These are phyloP conservation scores for Cucurbita moschata DNA, from an alignment of 306 rosid species.

Conservation along the genomic window DNA sequence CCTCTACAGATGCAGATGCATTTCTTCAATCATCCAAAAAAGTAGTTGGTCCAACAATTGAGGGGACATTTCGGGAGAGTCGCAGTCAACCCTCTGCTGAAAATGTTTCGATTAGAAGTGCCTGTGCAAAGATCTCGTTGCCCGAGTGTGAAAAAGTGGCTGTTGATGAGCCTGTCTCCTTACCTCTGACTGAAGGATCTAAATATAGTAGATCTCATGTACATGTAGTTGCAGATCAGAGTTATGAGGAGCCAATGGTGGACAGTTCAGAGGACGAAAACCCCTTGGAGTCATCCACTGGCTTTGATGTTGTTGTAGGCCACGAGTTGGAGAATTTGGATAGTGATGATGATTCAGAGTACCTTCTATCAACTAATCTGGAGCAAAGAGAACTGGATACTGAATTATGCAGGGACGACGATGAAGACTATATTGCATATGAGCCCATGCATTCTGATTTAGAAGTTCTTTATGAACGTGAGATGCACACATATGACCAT, in stretches of 20 bases:
- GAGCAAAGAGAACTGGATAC: slow-evolving; percentile 24
- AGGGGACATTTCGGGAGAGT: slow-evolving; percentile 20
- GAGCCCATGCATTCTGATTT: slow-evolving; percentile 24
- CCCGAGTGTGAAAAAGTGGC: slow-evolving; percentile 31
- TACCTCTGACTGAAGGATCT: slow-evolving; percentile 20
- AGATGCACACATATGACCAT: slow-evolving; percentile 17
- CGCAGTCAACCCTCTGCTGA: slow-evolving; percentile 12
- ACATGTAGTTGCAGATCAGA: slow-evolving; percentile 17
- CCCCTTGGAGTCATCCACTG: slow-evolving; percentile 71
- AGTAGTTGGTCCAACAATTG: slow-evolving; percentile 14
- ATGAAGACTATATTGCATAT: slow-evolving; percentile 29
- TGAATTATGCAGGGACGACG: slow-evolving; percentile 28
- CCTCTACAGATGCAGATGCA: slow-evolving; percentile 12
- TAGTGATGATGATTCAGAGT: slow-evolving; percentile 33
- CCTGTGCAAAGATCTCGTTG: slow-evolving; percentile 13
- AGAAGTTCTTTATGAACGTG: slow-evolving; percentile 31
- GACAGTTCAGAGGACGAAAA: slow-evolving; percentile 40
- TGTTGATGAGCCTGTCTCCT: slow-evolving; percentile 21
- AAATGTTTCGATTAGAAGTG: slow-evolving; percentile 20
- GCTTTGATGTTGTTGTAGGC: slow-evolving; percentile 83
- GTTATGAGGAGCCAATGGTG: slow-evolving; percentile 40
- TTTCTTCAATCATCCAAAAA: slow-evolving; percentile 16
- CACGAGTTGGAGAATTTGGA: slow-evolving; percentile 29
- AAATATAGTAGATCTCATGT: slow-evolving; percentile 17
- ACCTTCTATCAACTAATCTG: slow-evolving; percentile 24